Base-by-base conservation (phyloP, 805 yeast species). In the Brettanomyces nanus region DNA sequence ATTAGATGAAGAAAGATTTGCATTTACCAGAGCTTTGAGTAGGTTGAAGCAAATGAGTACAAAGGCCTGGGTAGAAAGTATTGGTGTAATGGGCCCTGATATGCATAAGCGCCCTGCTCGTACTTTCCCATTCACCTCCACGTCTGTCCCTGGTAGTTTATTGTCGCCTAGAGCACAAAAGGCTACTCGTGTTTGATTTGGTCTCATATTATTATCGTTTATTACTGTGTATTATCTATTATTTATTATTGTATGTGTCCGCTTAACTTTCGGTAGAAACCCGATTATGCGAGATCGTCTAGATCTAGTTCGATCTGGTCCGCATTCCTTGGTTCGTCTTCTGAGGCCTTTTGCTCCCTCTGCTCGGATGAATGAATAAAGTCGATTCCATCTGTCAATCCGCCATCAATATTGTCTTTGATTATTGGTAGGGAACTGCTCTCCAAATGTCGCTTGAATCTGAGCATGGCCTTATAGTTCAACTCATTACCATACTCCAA, bases 21-120 rank as follows among this genome's bases (percentile, higher is more conserved):
- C 98, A 17, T 90, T 90, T 67, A 95, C 96, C 0, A 73, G 98
- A 54, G 97, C 97, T 0, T 66, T 90, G 41, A 80, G 92, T 49
- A 76, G 98, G 56, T 68, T 92, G 47, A 73, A 89, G 31, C 97
- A 90, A 49, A 90, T 90, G 97, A 80, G 95, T 47, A 82, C 95
- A 4, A 80, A 79, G 19, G 95, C 83, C 37, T 90, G 98, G 98
- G 79, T 85, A 5, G 86, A 80, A 34, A 48, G 23, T 4, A 26
- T 31, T 7, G 13, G n/a, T n/a, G n/a, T n/a, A n/a, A n/a, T n/a
- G n/a, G n/a, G n/a, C n/a, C n/a, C n/a, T n/a, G n/a, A n/a, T n/a
- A n/a, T n/a, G n/a, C n/a, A n/a, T n/a, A n/a, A n/a, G n/a, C n/a
- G n/a, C n/a, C n/a, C n/a, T n/a, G n/a, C n/a, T n/a, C n/a, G n/a